A percentile compares a stretch with the other conserved stretches of the same genome.
Evolutionary conservation across 1,284 basidiomycete genomes (phyloP).

Genomic region (Takashimella tepidaria): DNA sequence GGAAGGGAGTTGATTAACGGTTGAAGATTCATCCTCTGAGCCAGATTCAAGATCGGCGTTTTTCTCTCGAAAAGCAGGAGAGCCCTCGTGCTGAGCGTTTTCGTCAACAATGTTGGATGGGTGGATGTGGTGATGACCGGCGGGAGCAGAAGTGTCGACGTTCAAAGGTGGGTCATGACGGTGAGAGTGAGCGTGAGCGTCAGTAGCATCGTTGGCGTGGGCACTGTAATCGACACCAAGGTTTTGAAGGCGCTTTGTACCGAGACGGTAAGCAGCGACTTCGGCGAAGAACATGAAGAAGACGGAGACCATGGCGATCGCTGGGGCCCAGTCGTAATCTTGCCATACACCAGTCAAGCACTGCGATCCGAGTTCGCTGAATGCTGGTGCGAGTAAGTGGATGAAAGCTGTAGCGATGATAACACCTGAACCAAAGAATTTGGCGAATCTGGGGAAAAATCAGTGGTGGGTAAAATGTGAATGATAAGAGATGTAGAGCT

Average conservation of each 20-base stretch:
- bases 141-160: slow-evolving; percentile 28
- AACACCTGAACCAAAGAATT: slow-evolving; percentile 92
- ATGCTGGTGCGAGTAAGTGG: slow-evolving; percentile 71
- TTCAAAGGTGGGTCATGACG: slow-evolving; percentile 54
- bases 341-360: slow-evolving; percentile 71
- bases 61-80: slow-evolving; percentile 8
- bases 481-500: not conserved
- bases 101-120: slow-evolving; percentile 13
- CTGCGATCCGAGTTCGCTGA: slow-evolving; percentile 62
- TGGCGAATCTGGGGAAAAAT: slow-evolving; percentile 62
- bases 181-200: slow-evolving; percentile 60
- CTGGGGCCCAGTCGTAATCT: slow-evolving; percentile 73
- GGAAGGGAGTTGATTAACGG: slow-evolving; percentile 19
- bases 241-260: slow-evolving; percentile 39
- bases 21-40: slow-evolving; percentile 10
- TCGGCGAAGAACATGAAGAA: slow-evolving; percentile 81
- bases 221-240: slow-evolving; percentile 39
- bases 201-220: slow-evolving; percentile 54
- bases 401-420: slow-evolving; percentile 92
- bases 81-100: slow-evolving; percentile 7
- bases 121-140: slow-evolving; percentile 19
- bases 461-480: not conserved
- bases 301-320: slow-evolving; percentile 70
- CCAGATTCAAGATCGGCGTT: slow-evolving; percentile 14
- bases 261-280: slow-evolving; percentile 67